A percentile compares a stretch with the other conserved stretches of the same genome.
Evolutionary conservation across 805 yeast species (phyloP).

Genomic region (Wickerhamomyces canadensis): DNA sequence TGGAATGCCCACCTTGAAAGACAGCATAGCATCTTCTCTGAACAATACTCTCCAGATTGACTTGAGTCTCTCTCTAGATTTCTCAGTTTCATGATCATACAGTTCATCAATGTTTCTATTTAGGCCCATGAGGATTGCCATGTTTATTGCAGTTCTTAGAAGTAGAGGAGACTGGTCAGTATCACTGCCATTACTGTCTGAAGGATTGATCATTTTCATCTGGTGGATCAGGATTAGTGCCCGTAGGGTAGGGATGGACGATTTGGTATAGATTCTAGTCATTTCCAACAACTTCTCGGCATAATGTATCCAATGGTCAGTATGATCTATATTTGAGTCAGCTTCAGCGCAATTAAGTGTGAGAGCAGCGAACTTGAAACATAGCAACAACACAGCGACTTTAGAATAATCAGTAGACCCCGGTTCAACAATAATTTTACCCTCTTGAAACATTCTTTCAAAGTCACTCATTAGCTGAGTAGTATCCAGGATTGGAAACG

Average conservation of each 20-base stretch:
- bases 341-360: conserved; percentile 4
- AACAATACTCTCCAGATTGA: conserved; percentile 17
- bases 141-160: conserved; percentile 15
- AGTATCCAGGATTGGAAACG: conserved; percentile 15
- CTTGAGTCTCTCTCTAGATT: conserved; percentile 5
- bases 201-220: conserved; percentile 13
- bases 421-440: conserved; percentile 5
- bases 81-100: conserved; percentile 6
- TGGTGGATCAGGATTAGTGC: conserved; percentile 13
- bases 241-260: conserved; percentile 20
- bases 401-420: conserved; percentile 17
- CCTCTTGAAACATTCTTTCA: conserved; percentile 8
- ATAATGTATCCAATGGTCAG: conserved; percentile 11
- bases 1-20: conserved; percentile 20
- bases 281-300: conserved; percentile 12
- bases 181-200: conserved; percentile 20
- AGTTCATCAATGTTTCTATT: conserved; percentile 17
- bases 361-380: conserved; percentile 8
- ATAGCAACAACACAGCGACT: conserved; percentile 14
- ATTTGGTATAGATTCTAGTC: conserved; percentile 6
- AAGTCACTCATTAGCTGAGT: conserved; percentile 12
- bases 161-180: conserved; percentile 11
- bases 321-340: conserved; percentile 7
- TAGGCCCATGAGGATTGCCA: conserved; percentile 22
- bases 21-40: conserved; percentile 12